Conservation (phyloP, 257 asterid species). For the Solanum chaucha region DNA sequence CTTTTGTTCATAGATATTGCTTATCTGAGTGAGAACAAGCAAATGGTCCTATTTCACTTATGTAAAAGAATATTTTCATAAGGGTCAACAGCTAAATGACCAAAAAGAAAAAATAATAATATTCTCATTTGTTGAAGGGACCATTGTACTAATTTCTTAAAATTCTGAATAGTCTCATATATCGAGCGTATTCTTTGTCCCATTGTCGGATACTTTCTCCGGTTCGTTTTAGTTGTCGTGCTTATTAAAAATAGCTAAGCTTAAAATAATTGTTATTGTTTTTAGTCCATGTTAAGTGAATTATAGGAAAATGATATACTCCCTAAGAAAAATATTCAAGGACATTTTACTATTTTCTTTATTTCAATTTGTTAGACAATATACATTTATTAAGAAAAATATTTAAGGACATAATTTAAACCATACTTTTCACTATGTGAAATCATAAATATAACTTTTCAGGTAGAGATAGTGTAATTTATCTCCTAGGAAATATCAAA, state of each 20-base stretch:
- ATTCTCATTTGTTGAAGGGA: slow-evolving; percentile 43
- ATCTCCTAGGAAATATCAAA: neutral
- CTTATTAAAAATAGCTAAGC: no score
- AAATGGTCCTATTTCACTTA: slow-evolving; percentile 6
- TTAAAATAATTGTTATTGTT: no score
- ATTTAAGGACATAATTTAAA: neutral
- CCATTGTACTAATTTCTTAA: slow-evolving; percentile 18
- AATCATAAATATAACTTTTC: neutral
- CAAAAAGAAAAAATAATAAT: slow-evolving; percentile 6
- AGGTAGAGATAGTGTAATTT: neutral
- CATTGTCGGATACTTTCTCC: neutral
- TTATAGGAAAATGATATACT: neutral
- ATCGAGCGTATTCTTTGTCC: slow-evolving; percentile 12
- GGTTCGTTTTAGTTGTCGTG: neutral
- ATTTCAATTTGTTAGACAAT: neutral
- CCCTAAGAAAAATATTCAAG: neutral
- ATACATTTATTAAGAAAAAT: no score
- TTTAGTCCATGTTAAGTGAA: neutral
- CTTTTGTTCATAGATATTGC: slow-evolving; percentile 1
- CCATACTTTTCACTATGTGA: neutral
- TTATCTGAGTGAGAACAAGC: neutral
- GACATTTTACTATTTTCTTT: neutral
- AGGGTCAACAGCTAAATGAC: slow-evolving; percentile 13
- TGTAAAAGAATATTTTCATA: neutral
- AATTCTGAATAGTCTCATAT: slow-evolving; percentile 7